Conservation (phyloP, 805 yeast genomes). For the Saccharomyces mikatae region DNA sequence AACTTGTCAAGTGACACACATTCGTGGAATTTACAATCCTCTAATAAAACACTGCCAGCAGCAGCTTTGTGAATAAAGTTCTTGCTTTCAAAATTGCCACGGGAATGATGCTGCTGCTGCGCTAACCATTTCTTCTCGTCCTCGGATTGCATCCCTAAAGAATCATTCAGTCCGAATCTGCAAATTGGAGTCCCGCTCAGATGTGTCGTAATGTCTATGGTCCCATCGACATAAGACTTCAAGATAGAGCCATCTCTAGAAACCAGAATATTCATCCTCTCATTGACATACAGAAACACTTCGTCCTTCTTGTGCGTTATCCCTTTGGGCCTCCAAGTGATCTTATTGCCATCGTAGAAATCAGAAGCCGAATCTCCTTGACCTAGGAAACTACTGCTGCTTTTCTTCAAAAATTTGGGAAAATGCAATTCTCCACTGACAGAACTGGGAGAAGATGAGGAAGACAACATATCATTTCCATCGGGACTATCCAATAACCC, state of each 20-base stretch:
- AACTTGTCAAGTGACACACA: constrained; percentile 70
- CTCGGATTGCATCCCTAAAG: constrained; percentile 22
- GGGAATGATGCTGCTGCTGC: constrained; percentile 1
- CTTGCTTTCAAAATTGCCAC: constrained; percentile 25
- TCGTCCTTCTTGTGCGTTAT: constrained; percentile 77
- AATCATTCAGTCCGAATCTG: constrained; percentile 67
- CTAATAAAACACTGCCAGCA: constrained; percentile 47
- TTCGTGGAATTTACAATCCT: constrained; percentile 80
- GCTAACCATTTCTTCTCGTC: constrained; percentile 5
- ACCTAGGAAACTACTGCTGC: constrained; percentile 9
- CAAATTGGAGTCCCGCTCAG: constrained; percentile 80
- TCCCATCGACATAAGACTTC: constrained; percentile 69
- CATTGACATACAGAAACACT: constrained; percentile 66
- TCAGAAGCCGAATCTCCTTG: constrained; percentile 23
- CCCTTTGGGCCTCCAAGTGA: constrained; percentile 63
- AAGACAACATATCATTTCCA: constrained; percentile 4
- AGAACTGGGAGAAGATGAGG: neutral
- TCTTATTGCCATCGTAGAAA: constrained; percentile 13
- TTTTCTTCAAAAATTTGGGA: constrained; percentile 16
- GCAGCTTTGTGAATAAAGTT: constrained; percentile 32
- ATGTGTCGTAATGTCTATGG: constrained; percentile 59
- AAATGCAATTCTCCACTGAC: neutral
- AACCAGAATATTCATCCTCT: constrained; percentile 63
- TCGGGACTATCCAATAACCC: constrained; percentile 3
- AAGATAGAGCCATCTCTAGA: constrained; percentile 56